phyloP scores from a whole-genome alignment of 805 yeast species.

The Metahyphopichia silvanorum region DNA sequence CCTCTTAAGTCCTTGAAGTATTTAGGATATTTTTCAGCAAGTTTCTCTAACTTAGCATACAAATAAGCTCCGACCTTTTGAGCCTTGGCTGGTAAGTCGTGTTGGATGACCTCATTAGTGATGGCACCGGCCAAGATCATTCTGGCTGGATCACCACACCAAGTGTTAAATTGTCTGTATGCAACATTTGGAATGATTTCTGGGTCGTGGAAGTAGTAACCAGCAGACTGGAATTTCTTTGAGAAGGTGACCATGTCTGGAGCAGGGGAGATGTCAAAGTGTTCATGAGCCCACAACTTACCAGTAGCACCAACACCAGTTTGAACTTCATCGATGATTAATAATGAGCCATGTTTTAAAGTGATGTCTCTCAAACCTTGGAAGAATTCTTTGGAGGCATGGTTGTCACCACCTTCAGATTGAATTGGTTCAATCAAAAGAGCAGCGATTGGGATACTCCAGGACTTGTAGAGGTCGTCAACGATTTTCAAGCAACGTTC shows the following conservation, averaged over 20 bases:
- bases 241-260: slow-evolving; percentile 87
- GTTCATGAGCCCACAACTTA: slow-evolving; percentile 84
- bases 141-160: slow-evolving; percentile 91
- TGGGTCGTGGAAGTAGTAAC: slow-evolving; percentile 76
- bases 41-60: slow-evolving; percentile 49
- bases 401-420: slow-evolving; percentile 91
- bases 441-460: slow-evolving; percentile 83
- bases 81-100: slow-evolving; percentile 56
- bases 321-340: slow-evolving; percentile 85
- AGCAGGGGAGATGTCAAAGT: slow-evolving; percentile 68
- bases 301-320: slow-evolving; percentile 92
- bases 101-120: slow-evolving; percentile 57
- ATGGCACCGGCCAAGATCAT: slow-evolving; percentile 74
- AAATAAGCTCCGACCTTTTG: slow-evolving; percentile 66
- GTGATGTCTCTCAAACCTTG: slow-evolving; percentile 80
- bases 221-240: slow-evolving; percentile 87
- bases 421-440: slow-evolving; percentile 88
- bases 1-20: slow-evolving; percentile 63
- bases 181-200: slow-evolving; percentile 70
- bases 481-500: slow-evolving; percentile 74
- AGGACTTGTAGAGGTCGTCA: slow-evolving; percentile 62
- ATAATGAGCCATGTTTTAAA: slow-evolving; percentile 61
- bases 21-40: slow-evolving; percentile 55
- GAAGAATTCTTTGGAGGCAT: slow-evolving; percentile 73
- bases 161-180: slow-evolving; percentile 90